phyloP scores from a whole-genome alignment of 2,329 filamentous ascomycete species.

The Stagonosporopsis rhizophila region DNA sequence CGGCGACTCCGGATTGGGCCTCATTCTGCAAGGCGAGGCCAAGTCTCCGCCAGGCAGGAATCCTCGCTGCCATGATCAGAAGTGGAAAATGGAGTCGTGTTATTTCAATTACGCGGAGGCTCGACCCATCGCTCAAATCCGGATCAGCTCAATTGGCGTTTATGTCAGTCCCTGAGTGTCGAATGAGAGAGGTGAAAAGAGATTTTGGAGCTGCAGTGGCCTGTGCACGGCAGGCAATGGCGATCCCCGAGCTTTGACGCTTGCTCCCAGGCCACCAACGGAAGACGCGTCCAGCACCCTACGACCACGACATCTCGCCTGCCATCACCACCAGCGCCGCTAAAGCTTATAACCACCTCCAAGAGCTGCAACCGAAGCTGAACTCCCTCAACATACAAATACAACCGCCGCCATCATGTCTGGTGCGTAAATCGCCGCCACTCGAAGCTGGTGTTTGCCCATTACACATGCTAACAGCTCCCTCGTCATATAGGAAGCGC shows the following conservation, averaged over 20 bases:
- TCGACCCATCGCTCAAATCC: constrained; percentile 43
- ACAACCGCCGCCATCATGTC: constrained; percentile 49
- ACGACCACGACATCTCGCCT: constrained; percentile 30
- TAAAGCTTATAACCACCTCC: constrained; percentile 41
- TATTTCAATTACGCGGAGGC: constrained; percentile 28
- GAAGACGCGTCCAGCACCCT: constrained; percentile 40
- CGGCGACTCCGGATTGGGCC: constrained; percentile 47
- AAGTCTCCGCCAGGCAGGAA: constrained; percentile 67
- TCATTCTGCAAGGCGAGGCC: constrained; percentile 66
- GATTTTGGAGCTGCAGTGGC: constrained; percentile 37
- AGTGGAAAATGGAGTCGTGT: constrained; percentile 35
- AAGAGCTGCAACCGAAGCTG: constrained; percentile 41
- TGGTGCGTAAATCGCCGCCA: constrained; percentile 41
- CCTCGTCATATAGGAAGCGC: constrained; percentile 44
- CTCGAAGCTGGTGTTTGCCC: constrained; percentile 22
- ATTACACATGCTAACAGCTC: constrained; percentile 39
- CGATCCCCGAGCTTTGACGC: constrained; percentile 30
- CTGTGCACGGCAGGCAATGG: neutral
- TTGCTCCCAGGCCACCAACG: constrained; percentile 40
- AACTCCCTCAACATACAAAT: constrained; percentile 34
- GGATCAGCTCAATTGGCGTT: constrained; percentile 42
- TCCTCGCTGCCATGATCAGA: constrained; percentile 41
- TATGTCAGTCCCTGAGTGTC: constrained; percentile 38
- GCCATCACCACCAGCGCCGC: constrained; percentile 31
- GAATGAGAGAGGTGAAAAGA: constrained; percentile 46